Percentiles rank a stretch among this genome's conserved stretches.
Conservation (phyloP, 2,329 filamentous ascomycete species). For the Alternaria hordeiaustralica region DNA sequence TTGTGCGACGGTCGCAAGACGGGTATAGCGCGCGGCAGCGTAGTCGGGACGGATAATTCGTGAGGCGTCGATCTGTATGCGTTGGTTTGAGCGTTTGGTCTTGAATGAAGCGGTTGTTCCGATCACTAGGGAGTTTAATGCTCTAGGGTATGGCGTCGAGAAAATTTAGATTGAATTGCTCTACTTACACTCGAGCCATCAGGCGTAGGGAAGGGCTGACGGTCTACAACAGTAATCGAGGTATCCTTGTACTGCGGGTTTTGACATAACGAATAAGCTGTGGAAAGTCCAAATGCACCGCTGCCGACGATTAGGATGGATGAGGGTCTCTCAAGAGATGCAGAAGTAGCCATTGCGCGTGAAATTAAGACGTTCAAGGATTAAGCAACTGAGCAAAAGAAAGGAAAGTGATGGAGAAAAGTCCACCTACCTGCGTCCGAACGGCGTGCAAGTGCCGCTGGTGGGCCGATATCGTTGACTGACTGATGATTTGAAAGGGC, state of each 20-base stretch:
- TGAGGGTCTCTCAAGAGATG: slow-evolving; percentile 41
- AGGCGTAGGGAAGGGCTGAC: slow-evolving; percentile 63
- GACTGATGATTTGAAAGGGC: slow-evolving; percentile 7
- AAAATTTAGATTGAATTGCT: background rate
- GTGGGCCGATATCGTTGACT: slow-evolving; percentile 39
- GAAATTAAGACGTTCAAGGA: background rate
- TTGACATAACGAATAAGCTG: slow-evolving; percentile 72
- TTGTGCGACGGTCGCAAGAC: slow-evolving; percentile 74
- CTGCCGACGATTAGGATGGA: slow-evolving; percentile 59
- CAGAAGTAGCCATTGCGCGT: slow-evolving; percentile 30
- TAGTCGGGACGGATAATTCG: slow-evolving; percentile 79
- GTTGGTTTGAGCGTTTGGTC: background rate
- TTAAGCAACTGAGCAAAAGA: slow-evolving; percentile 1
- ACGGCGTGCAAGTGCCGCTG: slow-evolving; percentile 8
- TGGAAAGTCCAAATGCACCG: slow-evolving; percentile 66
- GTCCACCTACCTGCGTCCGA: slow-evolving; percentile 15
- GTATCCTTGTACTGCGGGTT: slow-evolving; percentile 61
- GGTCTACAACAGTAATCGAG: slow-evolving; percentile 65
- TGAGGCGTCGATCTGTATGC: slow-evolving; percentile 60
- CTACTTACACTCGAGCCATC: slow-evolving; percentile 61
- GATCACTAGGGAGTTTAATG: background rate
- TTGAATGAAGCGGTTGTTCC: background rate
- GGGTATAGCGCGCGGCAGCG: slow-evolving; percentile 76
- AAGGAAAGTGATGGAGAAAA: background rate
- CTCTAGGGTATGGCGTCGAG: background rate